Conservation (phyloP, 768 basidiomycete genomes). For the Phylloporus scabripes region DNA sequence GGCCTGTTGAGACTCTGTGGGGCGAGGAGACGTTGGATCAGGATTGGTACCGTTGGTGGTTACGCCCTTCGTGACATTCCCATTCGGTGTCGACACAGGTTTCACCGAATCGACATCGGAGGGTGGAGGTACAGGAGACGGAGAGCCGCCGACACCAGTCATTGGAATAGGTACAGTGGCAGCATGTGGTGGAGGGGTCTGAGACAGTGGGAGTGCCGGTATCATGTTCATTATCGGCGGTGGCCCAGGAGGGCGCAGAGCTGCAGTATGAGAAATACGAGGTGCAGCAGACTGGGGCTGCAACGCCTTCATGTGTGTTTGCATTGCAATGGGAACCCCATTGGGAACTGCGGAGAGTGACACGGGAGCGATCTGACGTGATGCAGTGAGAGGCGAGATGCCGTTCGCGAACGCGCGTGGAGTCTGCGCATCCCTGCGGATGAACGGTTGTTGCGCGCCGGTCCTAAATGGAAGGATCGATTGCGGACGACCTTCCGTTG, state of each 20-base stretch:
- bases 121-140: conserved; percentile 34
- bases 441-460: conserved; percentile 26
- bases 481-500: conserved; percentile 47
- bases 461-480: conserved; percentile 45
- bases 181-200: conserved; percentile 33
- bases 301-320: conserved; percentile 58
- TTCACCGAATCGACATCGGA: conserved; percentile 39
- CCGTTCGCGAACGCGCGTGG: conserved; percentile 23
- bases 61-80: conserved; percentile 24
- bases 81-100: conserved; percentile 13
- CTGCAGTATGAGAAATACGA: conserved; percentile 49
- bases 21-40: conserved; percentile 11
- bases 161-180: conserved; percentile 18
- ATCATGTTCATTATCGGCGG: conserved; percentile 34
- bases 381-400: conserved; percentile 19
- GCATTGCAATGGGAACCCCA: conserved; percentile 54
- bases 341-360: conserved; percentile 30
- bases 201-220: conserved; percentile 26
- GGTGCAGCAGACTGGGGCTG: conserved; percentile 45
- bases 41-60: conserved; percentile 22
- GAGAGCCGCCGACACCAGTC: conserved; percentile 32
- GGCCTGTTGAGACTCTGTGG: conserved; percentile 20
- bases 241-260: conserved; percentile 29
- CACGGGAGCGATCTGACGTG: conserved; percentile 18
- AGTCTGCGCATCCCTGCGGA: conserved; percentile 24